These are phyloP conservation scores for Miscanthus sacchariflorus DNA, from an alignment of 202 grass and related monocot genomes.

Conservation along the genomic window DNA sequence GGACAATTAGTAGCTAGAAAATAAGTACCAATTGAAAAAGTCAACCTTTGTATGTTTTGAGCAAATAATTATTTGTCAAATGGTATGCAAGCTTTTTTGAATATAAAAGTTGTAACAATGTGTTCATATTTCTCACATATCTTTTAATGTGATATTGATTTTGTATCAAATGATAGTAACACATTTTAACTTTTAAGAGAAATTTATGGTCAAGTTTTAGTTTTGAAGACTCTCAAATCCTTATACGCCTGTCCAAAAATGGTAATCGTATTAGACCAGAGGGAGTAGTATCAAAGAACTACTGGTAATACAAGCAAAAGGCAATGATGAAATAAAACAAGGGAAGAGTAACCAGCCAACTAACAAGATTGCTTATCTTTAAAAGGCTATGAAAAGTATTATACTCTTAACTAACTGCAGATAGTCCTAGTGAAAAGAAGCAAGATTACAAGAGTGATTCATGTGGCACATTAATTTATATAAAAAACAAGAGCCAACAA, in stretches of 20 bases:
- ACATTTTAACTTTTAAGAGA: background rate
- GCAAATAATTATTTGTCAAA: background rate
- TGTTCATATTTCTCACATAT: background rate
- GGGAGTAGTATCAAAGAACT: background rate
- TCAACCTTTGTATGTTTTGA: background rate
- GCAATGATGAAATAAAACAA: background rate
- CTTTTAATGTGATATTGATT: background rate
- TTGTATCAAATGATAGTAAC: background rate
- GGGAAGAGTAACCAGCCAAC: background rate
- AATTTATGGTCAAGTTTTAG: background rate
- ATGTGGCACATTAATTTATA: background rate
- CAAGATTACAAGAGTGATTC: background rate
- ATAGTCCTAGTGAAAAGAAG: slow-evolving; percentile 26
- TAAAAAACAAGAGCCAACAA: background rate
- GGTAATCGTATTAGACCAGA: background rate
- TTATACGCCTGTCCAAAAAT: background rate
- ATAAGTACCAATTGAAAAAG: slow-evolving; percentile 8
- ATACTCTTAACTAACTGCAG: background rate
- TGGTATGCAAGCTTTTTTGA: background rate
- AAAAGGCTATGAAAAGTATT: background rate
- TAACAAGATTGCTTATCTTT: background rate
- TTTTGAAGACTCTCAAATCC: background rate
- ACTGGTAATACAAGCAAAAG: background rate
- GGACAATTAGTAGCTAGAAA: background rate
- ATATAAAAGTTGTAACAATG: background rate